Evolutionary conservation across 306 rosid species (phyloP), one percentile per base, ranked within the genome.

Genomic region (Prunus campanulata): DNA sequence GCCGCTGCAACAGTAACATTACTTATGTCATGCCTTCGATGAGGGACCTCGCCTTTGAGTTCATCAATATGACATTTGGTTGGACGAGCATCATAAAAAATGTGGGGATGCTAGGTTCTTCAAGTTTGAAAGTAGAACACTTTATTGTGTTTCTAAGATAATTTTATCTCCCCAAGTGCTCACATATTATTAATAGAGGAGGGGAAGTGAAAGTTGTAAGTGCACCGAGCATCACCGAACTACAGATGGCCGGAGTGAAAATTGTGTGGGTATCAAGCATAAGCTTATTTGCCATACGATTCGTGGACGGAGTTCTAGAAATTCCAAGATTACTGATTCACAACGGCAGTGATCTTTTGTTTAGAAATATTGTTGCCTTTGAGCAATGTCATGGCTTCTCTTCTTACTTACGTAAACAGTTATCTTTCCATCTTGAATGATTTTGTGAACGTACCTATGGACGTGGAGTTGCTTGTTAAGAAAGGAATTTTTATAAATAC

Each of bases 251-350:
- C 3, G 7, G 7, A 32, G 39, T 32, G 0, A 32, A 32, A 32
- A 32, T 32, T 32, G 39, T 32, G 39, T 5, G 7, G 39, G 39
- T 0, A 32, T 32, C 39, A 7, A 11, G 50, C 50, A 11, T 3
- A 11, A 46, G 50, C 13, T 11, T 2, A 6, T 9, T 1, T 11
- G 30, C 11, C 71, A 42, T 44, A 67, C 3, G 15, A 2, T 20
- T 67, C 52, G 0, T 4, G 2, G 4, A 42, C 3, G 3, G 30
- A 4, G 71, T 52, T 16, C 47, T 81, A 16, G 50, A 22, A 61
- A 81, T 81, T 59, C 83, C 86, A 49, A 3, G 46, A 8, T 46
- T 80, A 55, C 2, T 4, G 51, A 32, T 74, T 7, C 0, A 10
- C 66, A 75, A 32, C 0, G 0, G 0, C 0, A 69, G 81, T 1